Percentiles rank a stretch among this genome's conserved stretches.
Evolutionary conservation across 202 grass and related monocot species (phyloP).

Genomic region (Bolboschoenoplectus hybrid): DNA sequence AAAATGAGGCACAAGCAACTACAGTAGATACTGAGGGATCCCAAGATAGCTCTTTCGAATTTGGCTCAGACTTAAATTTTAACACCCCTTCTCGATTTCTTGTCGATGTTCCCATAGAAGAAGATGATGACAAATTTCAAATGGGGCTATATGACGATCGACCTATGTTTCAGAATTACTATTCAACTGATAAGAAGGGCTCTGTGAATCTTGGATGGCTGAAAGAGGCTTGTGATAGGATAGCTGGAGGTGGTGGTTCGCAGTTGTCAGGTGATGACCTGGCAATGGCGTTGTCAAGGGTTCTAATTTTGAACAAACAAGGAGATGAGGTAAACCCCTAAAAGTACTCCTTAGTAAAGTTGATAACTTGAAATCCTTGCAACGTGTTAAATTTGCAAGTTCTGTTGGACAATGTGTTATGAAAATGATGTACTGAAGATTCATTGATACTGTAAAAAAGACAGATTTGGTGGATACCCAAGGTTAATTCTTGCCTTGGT

Average conservation of each 20-base stretch:
- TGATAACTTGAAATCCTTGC: neutral
- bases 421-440: neutral
- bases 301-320: constrained; percentile 81
- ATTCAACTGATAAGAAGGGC: constrained; percentile 47
- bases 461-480: neutral
- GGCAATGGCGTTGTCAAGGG: constrained; percentile 84
- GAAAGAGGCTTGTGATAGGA: constrained; percentile 75
- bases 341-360: neutral
- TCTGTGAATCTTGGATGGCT: constrained; percentile 80
- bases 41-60: constrained; percentile 60
- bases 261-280: constrained; percentile 89
- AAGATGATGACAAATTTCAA: constrained; percentile 42
- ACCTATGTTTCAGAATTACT: constrained; percentile 39
- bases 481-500: neutral
- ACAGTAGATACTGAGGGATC: constrained; percentile 32
- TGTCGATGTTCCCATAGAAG: constrained; percentile 58
- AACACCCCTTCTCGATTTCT: constrained; percentile 78
- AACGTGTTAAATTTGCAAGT: constrained; percentile 1
- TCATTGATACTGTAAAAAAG: neutral
- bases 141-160: constrained; percentile 44
- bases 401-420: neutral
- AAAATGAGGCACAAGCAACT: constrained; percentile 39
- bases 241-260: constrained; percentile 62
- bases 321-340: constrained; percentile 69
- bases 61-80: constrained; percentile 80